These are phyloP conservation scores for Penicillium sp. DNA, from an alignment of 2,329 filamentous ascomycete species.

Conservation along the genomic window DNA sequence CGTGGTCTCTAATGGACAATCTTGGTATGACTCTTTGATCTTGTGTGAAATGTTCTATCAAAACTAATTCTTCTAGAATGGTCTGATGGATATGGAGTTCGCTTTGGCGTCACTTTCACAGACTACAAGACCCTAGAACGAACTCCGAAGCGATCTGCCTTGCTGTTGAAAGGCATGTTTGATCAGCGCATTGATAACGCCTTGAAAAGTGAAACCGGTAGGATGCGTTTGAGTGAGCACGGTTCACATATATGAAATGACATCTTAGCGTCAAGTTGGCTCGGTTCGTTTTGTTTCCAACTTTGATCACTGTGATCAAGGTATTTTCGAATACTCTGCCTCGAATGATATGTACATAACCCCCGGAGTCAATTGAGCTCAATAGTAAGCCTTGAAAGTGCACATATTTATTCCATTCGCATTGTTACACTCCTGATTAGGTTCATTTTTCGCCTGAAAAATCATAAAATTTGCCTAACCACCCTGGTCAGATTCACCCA, in stretches of 20 bases:
- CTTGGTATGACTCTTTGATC: constrained; percentile 29
- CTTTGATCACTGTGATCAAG: too few relatives aligned
- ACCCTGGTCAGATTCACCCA: too few relatives aligned
- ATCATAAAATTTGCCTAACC: too few relatives aligned
- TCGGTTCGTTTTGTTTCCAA: too few relatives aligned
- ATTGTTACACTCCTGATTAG: too few relatives aligned
- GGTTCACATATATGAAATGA: neutral
- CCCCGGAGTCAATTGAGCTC: too few relatives aligned
- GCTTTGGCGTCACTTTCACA: constrained; percentile 31
- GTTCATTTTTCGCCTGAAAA: too few relatives aligned
- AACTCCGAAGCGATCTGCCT: constrained; percentile 30
- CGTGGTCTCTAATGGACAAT: constrained; percentile 37
- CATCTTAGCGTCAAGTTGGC: too few relatives aligned
- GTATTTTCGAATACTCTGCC: too few relatives aligned
- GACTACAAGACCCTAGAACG: constrained; percentile 29
- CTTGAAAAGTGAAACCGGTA: neutral
- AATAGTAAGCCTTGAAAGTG: too few relatives aligned
- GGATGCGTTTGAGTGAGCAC: neutral
- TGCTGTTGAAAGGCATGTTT: constrained; percentile 21
- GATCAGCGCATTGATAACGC: constrained; percentile 11
- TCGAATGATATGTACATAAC: too few relatives aligned
- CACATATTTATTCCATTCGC: too few relatives aligned
- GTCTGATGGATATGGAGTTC: constrained; percentile 30
- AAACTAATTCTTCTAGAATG: constrained; percentile 19
- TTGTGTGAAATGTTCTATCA: neutral